phyloP scores from a whole-genome alignment of 495 filamentous ascomycete genomes.

The Penicillium antarcticum region DNA sequence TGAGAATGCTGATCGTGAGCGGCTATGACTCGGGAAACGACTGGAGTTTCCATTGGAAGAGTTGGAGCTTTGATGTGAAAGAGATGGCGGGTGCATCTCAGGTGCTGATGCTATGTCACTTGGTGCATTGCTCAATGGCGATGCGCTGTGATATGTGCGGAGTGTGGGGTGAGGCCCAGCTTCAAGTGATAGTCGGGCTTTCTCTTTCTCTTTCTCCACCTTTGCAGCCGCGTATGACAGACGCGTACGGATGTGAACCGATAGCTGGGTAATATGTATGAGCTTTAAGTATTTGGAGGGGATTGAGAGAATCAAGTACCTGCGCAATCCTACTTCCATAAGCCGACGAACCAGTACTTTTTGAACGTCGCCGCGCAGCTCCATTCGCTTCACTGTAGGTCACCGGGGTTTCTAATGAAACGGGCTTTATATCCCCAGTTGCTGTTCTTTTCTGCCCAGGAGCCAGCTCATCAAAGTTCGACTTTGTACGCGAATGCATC shows the following conservation, averaged over 20 bases:
- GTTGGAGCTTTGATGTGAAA: slow-evolving; percentile 2
- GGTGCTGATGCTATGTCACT: slow-evolving; percentile 6
- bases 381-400: slow-evolving; percentile 30
- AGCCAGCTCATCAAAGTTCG: slow-evolving; percentile 11
- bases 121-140: slow-evolving; percentile 5
- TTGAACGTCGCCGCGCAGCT: slow-evolving; percentile 50
- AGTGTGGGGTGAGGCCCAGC: slow-evolving; percentile 65
- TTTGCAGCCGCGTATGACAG: slow-evolving; percentile 89
- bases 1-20: slow-evolving; percentile 18
- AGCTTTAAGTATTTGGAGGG: slow-evolving; percentile 8
- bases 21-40: slow-evolving; percentile 15
- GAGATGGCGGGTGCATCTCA: slow-evolving; percentile 6
- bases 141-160: slow-evolving; percentile 52
- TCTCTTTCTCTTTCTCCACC: slow-evolving; percentile 83
- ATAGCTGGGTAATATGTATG: slow-evolving; percentile 52
- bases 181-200: slow-evolving; percentile 72
- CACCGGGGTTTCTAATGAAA: slow-evolving; percentile 33
- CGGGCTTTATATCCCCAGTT: slow-evolving; percentile 58
- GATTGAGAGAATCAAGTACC: slow-evolving; percentile 44
- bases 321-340: slow-evolving; percentile 68
- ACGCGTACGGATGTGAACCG: slow-evolving; percentile 71
- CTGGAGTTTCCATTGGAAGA: slow-evolving; percentile 5
- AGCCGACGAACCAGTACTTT: slow-evolving; percentile 62
- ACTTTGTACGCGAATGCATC: slow-evolving; percentile 5
- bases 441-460: slow-evolving; percentile 59